Percentiles rank a stretch among this genome's conserved stretches.
phyloP scores from a whole-genome alignment of 2,329 filamentous ascomycete genomes.

The Fusarium temperatum region DNA sequence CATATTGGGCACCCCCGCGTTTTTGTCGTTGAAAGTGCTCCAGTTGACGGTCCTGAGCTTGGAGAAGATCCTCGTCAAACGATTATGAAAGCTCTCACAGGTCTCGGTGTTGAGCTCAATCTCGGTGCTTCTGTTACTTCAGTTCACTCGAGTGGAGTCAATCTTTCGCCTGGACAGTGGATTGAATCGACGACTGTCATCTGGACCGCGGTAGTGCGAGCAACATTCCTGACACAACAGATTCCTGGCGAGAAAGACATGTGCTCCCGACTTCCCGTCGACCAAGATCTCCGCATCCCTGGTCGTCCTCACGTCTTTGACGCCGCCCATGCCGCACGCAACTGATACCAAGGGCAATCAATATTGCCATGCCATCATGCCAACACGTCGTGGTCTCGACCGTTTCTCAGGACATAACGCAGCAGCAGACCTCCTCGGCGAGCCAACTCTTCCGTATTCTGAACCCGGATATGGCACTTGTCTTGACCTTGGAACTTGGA shows the following conservation, averaged over 20 bases:
- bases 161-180: conserved; percentile 42
- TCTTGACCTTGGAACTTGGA: conserved; percentile 49
- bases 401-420: conserved; percentile 48
- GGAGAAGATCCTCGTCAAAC: conserved; percentile 46
- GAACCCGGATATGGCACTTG: conserved; percentile 47
- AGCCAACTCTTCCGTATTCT: conserved; percentile 37
- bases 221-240: conserved; percentile 46
- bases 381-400: conserved; percentile 51
- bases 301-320: conserved; percentile 30
- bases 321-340: conserved; percentile 34
- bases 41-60: conserved; percentile 46
- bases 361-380: conserved; percentile 50
- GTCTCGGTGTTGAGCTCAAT: conserved; percentile 44
- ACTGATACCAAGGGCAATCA: conserved; percentile 41
- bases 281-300: conserved; percentile 7
- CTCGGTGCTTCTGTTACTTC: conserved; percentile 40
- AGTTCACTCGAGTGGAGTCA: conserved; percentile 41
- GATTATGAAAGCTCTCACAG: conserved; percentile 44
- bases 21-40: conserved; percentile 43
- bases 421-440: conserved; percentile 46
- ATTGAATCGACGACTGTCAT: conserved; percentile 47
- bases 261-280: conserved; percentile 1
- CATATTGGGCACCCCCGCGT: conserved; percentile 10
- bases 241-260: conserved; percentile 44
- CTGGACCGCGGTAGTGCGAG: conserved; percentile 50